Conservation (phyloP, 176 grass and related monocot species). For the Musa troglodytarum region DNA sequence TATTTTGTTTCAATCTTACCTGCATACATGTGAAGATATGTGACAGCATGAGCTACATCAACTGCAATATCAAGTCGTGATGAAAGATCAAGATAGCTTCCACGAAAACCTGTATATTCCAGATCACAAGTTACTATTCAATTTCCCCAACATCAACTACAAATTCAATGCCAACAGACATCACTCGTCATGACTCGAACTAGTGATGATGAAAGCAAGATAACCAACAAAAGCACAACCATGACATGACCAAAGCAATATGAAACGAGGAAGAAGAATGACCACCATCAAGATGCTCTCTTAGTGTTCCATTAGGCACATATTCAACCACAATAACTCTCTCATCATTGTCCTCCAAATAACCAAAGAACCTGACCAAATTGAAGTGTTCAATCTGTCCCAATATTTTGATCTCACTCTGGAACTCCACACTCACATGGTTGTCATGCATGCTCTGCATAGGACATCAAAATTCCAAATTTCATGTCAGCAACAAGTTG, state of each 20-base stretch:
- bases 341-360: constrained; percentile 72
- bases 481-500: neutral
- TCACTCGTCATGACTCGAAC: no score
- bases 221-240: neutral
- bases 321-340: constrained; percentile 64
- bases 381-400: constrained; percentile 62
- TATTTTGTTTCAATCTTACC: constrained; percentile 18
- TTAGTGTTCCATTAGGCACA: constrained; percentile 81
- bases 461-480: neutral
- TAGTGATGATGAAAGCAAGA: no score
- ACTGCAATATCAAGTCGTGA: constrained; percentile 67
- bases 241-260: neutral
- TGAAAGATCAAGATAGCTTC: constrained; percentile 43
- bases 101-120: constrained; percentile 31
- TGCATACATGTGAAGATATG: constrained; percentile 88
- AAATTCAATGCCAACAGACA: neutral
- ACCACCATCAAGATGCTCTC: constrained; percentile 76
- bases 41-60: constrained; percentile 84
- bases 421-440: constrained; percentile 65
- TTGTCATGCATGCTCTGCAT: constrained; percentile 43
- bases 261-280: neutral
- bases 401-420: constrained; percentile 77
- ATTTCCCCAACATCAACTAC: neutral
- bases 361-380: constrained; percentile 72
- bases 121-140: neutral